phyloP scores from a whole-genome alignment of 2,329 filamentous ascomycete genomes.

The Torrubiellomyces zombiae region DNA sequence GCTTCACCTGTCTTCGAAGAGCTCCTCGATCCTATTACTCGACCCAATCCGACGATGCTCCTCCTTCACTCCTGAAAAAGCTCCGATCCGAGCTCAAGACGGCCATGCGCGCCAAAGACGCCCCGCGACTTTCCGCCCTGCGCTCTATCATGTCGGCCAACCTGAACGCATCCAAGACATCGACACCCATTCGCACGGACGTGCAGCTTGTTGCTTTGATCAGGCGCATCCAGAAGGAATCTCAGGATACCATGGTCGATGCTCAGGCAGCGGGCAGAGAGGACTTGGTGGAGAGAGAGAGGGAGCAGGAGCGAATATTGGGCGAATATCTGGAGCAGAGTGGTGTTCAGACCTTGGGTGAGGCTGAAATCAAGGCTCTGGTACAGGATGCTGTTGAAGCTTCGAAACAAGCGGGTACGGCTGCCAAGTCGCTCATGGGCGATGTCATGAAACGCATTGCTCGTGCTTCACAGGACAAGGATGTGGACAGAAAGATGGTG shows the following conservation, averaged over 20 bases:
- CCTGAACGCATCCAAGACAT: constrained; percentile 60
- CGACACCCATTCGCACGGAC: constrained; percentile 52
- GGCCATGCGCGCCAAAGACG: constrained; percentile 49
- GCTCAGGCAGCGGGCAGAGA: constrained; percentile 45
- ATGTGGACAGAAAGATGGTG: constrained; percentile 45
- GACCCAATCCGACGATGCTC: constrained; percentile 16
- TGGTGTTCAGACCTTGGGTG: constrained; percentile 39
- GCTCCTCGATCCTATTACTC: constrained; percentile 16
- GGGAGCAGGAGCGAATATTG: constrained; percentile 45
- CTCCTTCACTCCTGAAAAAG: constrained; percentile 31
- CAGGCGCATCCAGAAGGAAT: constrained; percentile 41
- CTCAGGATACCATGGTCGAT: constrained; percentile 43
- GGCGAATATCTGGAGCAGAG: constrained; percentile 46
- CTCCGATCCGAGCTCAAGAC: constrained; percentile 46
- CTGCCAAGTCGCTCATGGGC: constrained; percentile 33
- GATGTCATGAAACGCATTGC: constrained; percentile 47
- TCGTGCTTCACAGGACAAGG: constrained; percentile 40
- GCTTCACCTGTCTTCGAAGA: not conserved
- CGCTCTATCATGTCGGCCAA: constrained; percentile 52
- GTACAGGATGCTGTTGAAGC: constrained; percentile 35
- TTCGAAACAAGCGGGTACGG: constrained; percentile 27
- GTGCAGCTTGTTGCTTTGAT: constrained; percentile 52
- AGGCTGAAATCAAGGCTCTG: constrained; percentile 38
- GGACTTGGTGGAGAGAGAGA: constrained; percentile 57
- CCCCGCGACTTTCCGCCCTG: constrained; percentile 48